Conservation (phyloP, 768 basidiomycete species). For the Nevesoporus exiguus region DNA sequence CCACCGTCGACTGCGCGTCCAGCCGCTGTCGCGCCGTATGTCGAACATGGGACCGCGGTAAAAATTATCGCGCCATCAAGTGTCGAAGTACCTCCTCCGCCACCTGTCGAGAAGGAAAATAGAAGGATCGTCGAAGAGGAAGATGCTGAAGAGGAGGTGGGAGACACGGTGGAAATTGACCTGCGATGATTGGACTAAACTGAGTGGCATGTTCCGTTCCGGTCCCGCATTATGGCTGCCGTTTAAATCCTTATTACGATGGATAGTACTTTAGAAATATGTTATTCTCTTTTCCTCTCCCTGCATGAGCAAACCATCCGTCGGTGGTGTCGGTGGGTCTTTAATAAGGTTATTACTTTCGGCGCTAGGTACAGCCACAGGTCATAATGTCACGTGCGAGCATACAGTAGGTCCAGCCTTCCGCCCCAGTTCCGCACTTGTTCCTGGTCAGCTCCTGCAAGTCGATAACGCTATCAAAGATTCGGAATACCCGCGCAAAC, state of each 20-base stretch:
- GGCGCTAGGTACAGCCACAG: constrained; percentile 10
- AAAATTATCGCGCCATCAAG: constrained; percentile 53
- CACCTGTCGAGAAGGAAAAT: constrained; percentile 72
- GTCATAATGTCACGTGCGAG: constrained; percentile 14
- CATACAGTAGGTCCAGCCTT: not conserved
- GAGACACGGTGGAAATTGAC: constrained; percentile 73
- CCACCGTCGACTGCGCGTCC: constrained; percentile 16
- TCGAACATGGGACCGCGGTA: constrained; percentile 14
- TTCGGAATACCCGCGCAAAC: not conserved
- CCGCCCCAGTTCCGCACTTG: not conserved
- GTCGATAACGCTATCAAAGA: not conserved
- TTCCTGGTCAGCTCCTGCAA: too few relatives aligned
- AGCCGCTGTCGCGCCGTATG: not conserved
- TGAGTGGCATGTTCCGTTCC: not conserved
- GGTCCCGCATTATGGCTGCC: not conserved
- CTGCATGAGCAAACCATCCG: not conserved
- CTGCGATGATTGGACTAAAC: constrained; percentile 37
- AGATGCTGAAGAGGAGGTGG: constrained; percentile 68
- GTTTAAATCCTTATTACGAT: not conserved
- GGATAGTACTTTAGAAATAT: constrained; percentile 6
- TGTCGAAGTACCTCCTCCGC: constrained; percentile 78
- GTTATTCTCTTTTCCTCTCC: constrained; percentile 3
- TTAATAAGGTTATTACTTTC: too few relatives aligned
- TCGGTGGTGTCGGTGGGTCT: too few relatives aligned
- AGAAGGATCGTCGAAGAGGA: constrained; percentile 45